phyloP scores from a whole-genome alignment of 2,329 filamentous ascomycete species.

The Saccharata proteae region DNA sequence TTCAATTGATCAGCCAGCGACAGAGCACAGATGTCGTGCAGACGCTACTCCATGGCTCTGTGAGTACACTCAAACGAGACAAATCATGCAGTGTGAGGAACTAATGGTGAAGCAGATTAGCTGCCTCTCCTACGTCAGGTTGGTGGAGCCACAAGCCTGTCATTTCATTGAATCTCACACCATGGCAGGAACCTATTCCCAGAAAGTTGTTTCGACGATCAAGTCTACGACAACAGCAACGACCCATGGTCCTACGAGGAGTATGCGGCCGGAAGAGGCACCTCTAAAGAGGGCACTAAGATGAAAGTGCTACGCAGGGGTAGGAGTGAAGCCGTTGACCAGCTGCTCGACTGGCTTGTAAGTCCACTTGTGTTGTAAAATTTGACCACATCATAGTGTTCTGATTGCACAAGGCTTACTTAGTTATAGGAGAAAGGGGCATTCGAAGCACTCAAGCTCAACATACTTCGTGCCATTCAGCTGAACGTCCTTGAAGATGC shows the following conservation, averaged over 20 bases:
- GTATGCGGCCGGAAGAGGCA: conserved; percentile 13
- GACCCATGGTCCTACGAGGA: conserved; percentile 18
- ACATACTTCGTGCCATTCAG: conserved; percentile 33
- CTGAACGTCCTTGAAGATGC: conserved; percentile 33
- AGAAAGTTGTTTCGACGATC: conserved; percentile 19
- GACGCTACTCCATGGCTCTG: conserved; percentile 35
- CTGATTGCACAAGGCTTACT: conserved; percentile 13
- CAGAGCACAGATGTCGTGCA: conserved; percentile 37
- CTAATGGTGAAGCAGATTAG: conserved; percentile 21
- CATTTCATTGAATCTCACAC: background rate
- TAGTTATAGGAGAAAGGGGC: conserved; percentile 35
- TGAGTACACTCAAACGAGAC: conserved; percentile 16
- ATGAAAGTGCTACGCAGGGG: conserved; percentile 30
- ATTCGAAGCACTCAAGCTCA: conserved; percentile 33
- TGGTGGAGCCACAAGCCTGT: background rate
- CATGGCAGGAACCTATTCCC: conserved; percentile 17
- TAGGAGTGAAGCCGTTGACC: conserved; percentile 29
- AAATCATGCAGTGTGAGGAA: background rate
- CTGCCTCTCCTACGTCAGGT: conserved; percentile 20
- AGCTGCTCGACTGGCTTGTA: conserved; percentile 37
- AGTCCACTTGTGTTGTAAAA: conserved; percentile 10
- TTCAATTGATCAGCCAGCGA: conserved; percentile 20
- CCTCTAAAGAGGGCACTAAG: conserved; percentile 16
- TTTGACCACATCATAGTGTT: background rate
- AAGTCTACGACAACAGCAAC: conserved; percentile 14